Percentiles rank a stretch among this genome's conserved stretches.
Conservation (phyloP, 805 yeast species). For the Komagataella mondaviorum region DNA sequence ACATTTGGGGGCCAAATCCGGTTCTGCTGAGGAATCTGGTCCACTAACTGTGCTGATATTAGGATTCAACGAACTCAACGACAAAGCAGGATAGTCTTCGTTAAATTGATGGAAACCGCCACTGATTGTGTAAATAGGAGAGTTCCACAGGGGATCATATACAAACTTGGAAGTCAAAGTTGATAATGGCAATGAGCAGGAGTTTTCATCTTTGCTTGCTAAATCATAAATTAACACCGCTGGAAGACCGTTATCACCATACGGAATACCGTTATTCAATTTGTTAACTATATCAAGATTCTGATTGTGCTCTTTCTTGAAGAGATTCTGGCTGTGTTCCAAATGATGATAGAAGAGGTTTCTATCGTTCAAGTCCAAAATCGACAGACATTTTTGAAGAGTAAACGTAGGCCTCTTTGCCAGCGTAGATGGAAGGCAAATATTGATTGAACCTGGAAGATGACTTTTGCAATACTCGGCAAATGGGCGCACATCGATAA, state of each 20-base stretch:
- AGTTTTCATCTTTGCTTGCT: slow-evolving; percentile 13
- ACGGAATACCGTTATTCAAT: slow-evolving; percentile 7
- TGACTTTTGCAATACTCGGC: slow-evolving; percentile 54
- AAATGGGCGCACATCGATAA: slow-evolving; percentile 73
- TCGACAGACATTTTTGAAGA: slow-evolving; percentile 45
- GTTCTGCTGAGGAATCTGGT: slow-evolving; percentile 10
- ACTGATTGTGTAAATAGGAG: slow-evolving; percentile 27
- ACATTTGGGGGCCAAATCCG: neutral
- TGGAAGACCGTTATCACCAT: slow-evolving; percentile 20
- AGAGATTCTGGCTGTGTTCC: slow-evolving; percentile 3
- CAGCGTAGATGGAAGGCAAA: slow-evolving; percentile 84
- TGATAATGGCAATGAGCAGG: slow-evolving; percentile 24
- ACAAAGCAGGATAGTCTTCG: slow-evolving; percentile 11
- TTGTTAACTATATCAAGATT: slow-evolving; percentile 4
- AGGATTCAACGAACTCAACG: neutral
- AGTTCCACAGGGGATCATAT: slow-evolving; percentile 21
- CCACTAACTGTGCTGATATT: neutral
- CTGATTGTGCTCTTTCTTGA: neutral
- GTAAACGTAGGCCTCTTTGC: slow-evolving; percentile 64
- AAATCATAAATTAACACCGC: slow-evolving; percentile 40
- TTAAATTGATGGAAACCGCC: slow-evolving; percentile 26
- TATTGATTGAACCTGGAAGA: slow-evolving; percentile 48
- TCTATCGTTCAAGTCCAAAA: slow-evolving; percentile 42
- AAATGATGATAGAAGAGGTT: slow-evolving; percentile 23
- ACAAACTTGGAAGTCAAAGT: slow-evolving; percentile 36